phyloP scores from a whole-genome alignment of 768 basidiomycete species.

The Kwoniella mangroviensis region DNA sequence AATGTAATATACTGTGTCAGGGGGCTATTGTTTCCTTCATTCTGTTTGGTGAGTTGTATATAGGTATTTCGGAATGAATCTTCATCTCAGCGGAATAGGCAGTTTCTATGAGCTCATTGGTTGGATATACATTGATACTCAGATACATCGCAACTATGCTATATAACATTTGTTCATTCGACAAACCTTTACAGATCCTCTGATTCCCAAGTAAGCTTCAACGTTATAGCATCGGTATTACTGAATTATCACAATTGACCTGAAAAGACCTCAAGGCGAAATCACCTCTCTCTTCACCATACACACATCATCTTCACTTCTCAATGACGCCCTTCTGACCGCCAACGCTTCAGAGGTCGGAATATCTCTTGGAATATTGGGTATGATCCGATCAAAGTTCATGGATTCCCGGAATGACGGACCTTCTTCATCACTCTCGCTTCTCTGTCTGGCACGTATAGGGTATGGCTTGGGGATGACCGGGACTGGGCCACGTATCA shows the following conservation, averaged over 20 bases:
- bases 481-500: constrained; percentile 12
- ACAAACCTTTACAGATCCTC: background rate
- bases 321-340: background rate
- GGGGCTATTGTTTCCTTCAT: background rate
- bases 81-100: background rate
- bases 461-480: background rate
- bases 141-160: background rate
- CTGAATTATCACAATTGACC: background rate
- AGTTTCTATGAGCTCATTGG: too few species aligned
- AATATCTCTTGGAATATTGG: background rate
- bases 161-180: background rate
- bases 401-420: background rate
- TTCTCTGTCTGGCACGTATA: background rate
- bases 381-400: background rate
- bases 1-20: background rate
- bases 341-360: background rate
- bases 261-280: background rate
- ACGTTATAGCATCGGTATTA: background rate
- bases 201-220: background rate
- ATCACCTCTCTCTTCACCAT: constrained; percentile 18
- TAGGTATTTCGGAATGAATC: background rate
- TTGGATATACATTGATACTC: background rate
- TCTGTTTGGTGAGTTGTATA: constrained; percentile 1
- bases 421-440: background rate
- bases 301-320: background rate